Evolutionary conservation across 257 asterid genomes (phyloP).

Genomic region (Paulownia fortunei): DNA sequence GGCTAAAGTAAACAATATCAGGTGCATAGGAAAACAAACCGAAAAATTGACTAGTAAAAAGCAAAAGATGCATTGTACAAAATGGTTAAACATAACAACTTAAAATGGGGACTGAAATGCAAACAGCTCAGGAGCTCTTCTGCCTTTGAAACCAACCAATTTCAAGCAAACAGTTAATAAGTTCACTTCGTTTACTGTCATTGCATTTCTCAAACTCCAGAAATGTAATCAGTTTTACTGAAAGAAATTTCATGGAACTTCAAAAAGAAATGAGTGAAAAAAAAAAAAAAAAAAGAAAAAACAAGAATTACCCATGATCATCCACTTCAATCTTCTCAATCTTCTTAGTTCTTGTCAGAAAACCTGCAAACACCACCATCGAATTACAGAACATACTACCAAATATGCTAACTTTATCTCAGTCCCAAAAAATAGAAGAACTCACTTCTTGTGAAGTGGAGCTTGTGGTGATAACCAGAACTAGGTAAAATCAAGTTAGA

Average conservation of each 20-base stretch:
- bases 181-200: constrained; percentile 3
- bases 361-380: constrained; percentile 52
- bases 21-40: constrained; percentile 22
- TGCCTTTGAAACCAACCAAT: neutral
- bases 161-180: too few relatives aligned
- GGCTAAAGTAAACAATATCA: constrained; percentile 54
- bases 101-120: constrained; percentile 15
- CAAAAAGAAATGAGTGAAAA: neutral
- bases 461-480: constrained; percentile 43
- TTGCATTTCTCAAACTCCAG: constrained; percentile 19
- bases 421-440: neutral
- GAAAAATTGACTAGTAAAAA: constrained; percentile 17
- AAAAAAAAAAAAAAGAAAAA: neutral
- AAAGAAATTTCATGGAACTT: neutral
- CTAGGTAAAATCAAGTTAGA: constrained; percentile 35
- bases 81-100: constrained; percentile 1
- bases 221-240: constrained; percentile 3
- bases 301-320: constrained; percentile 78
- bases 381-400: constrained; percentile 4
- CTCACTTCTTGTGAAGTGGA: constrained; percentile 61
- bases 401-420: neutral
- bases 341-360: constrained; percentile 74
- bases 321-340: constrained; percentile 53
- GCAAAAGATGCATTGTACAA: constrained; percentile 12
- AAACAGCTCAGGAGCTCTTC: neutral